phyloP scores from a whole-genome alignment of 805 yeast species.

The Cyberlindnera xylosilytica region DNA sequence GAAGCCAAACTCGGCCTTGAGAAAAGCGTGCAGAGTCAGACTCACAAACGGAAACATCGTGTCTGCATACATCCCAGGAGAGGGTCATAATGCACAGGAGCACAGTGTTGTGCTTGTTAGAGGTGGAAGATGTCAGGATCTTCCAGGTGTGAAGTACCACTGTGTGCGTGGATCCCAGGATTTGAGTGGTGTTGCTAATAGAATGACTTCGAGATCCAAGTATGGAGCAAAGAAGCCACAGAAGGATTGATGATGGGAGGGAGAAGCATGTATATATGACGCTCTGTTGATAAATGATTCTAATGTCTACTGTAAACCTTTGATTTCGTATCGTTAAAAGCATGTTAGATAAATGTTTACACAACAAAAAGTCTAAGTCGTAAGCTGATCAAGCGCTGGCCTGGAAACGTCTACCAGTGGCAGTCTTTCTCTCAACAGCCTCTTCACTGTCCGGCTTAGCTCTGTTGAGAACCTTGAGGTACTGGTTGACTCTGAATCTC shows the following conservation, averaged over 20 bases:
- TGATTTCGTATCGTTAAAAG: not conserved
- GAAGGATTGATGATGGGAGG: conserved; percentile 28
- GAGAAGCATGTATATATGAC: conserved; percentile 2
- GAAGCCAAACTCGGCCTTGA: conserved; percentile 97
- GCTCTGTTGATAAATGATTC: not conserved
- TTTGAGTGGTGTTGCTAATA: conserved; percentile 90
- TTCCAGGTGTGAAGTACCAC: conserved; percentile 97
- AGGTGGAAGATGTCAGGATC: conserved; percentile 98
- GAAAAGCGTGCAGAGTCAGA: conserved; percentile 95
- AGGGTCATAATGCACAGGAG: conserved; percentile 97
- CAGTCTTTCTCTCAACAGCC: conserved; percentile 44
- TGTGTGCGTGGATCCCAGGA: conserved; percentile 91
- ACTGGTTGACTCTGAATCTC: conserved; percentile 93
- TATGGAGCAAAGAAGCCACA: conserved; percentile 90
- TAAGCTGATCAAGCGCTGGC: conserved; percentile 6
- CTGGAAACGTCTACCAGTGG: conserved; percentile 30
- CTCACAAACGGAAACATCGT: conserved; percentile 85
- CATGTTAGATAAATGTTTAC: not conserved
- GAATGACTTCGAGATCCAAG: conserved; percentile 85
- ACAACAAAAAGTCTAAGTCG: not conserved
- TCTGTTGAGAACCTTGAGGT: conserved; percentile 90
- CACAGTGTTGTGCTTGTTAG: conserved; percentile 94
- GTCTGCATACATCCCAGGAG: conserved; percentile 95
- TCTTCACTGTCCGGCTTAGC: conserved; percentile 93
- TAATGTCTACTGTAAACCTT: conserved; percentile 5